These are phyloP conservation scores for Aspergillus tanneri DNA, from an alignment of 2,329 filamentous ascomycete genomes.

Conservation along the genomic window DNA sequence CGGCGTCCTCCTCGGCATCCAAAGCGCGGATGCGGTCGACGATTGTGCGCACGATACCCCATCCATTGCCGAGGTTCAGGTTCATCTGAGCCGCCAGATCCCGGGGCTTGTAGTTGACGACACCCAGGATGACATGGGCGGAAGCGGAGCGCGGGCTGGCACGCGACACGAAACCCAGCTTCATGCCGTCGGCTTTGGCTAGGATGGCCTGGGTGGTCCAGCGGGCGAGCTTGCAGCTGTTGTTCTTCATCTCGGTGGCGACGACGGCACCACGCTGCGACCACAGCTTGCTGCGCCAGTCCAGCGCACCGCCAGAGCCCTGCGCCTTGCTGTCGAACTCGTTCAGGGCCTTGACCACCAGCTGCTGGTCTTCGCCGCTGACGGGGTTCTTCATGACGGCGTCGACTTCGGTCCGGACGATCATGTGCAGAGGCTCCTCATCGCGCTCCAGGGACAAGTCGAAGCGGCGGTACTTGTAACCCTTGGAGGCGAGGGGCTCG, in stretches of 20 bases:
- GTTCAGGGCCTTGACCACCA: slow-evolving; percentile 95
- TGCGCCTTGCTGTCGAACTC: slow-evolving; percentile 99
- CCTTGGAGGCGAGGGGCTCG: slow-evolving; percentile 90
- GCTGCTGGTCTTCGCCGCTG: slow-evolving; percentile 83
- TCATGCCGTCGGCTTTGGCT: slow-evolving; percentile 97
- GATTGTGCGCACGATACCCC: slow-evolving; percentile 98
- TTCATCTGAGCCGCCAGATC: slow-evolving; percentile 99
- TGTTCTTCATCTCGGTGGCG: slow-evolving; percentile 99
- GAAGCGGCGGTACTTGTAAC: slow-evolving; percentile 97
- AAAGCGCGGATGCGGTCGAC: slow-evolving; percentile 68
- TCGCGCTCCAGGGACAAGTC: slow-evolving; percentile 88
- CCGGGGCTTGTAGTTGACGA: slow-evolving; percentile 94
- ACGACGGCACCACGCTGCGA: slow-evolving; percentile 95
- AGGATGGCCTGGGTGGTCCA: slow-evolving; percentile 98
- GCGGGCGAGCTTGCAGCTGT: slow-evolving; percentile 95
- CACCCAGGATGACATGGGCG: slow-evolving; percentile 91
- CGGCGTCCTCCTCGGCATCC: slow-evolving; percentile 43
- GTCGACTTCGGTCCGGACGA: slow-evolving; percentile 93
- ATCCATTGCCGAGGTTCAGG: slow-evolving; percentile 91
- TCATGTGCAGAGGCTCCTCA: slow-evolving; percentile 86
- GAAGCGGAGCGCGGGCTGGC: slow-evolving; percentile 88
- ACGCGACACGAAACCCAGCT: slow-evolving; percentile 96
- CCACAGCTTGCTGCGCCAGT: slow-evolving; percentile 94
- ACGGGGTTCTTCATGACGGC: slow-evolving; percentile 94
- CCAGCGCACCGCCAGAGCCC: slow-evolving; percentile 87